Evolutionary conservation across 169 alveolate species (phyloP).

Genomic region (Eimeria praecox): DNA sequence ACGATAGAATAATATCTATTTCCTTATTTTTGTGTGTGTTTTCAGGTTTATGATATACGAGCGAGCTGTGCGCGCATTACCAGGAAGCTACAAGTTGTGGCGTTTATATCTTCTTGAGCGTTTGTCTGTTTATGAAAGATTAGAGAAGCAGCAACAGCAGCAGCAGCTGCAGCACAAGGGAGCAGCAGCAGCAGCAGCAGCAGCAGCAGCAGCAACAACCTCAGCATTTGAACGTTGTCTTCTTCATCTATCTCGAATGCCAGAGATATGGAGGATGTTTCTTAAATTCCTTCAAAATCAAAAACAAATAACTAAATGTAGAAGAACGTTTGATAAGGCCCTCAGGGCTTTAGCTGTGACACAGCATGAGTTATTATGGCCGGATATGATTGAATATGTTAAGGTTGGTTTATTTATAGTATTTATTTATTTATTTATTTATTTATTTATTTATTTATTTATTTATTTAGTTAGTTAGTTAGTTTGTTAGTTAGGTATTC

Average conservation of each 20-base stretch:
- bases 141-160: no score
- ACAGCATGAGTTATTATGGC: conserved; percentile 77
- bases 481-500: no score
- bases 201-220: conserved; percentile 59
- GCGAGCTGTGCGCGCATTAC: conserved; percentile 77
- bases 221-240: conserved; percentile 75
- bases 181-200: no score
- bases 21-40: background rate
- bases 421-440: no score
- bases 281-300: conserved; percentile 67
- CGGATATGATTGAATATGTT: conserved; percentile 21
- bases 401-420: no score
- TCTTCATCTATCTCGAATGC: conserved; percentile 80
- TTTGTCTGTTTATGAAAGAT: no score
- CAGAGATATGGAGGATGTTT: conserved; percentile 75
- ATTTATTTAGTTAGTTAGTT: no score
- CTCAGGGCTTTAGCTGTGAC: conserved; percentile 77
- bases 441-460: no score
- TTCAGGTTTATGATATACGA: conserved; percentile 78
- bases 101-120: conserved; percentile 68
- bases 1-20: no score
- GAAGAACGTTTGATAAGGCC: conserved; percentile 80
- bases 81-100: conserved; percentile 84
- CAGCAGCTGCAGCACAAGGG: no score
- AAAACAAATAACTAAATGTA: conserved; percentile 56